Evolutionary conservation across 768 basidiomycete species (phyloP).

Genomic region (Leccinum broughii): DNA sequence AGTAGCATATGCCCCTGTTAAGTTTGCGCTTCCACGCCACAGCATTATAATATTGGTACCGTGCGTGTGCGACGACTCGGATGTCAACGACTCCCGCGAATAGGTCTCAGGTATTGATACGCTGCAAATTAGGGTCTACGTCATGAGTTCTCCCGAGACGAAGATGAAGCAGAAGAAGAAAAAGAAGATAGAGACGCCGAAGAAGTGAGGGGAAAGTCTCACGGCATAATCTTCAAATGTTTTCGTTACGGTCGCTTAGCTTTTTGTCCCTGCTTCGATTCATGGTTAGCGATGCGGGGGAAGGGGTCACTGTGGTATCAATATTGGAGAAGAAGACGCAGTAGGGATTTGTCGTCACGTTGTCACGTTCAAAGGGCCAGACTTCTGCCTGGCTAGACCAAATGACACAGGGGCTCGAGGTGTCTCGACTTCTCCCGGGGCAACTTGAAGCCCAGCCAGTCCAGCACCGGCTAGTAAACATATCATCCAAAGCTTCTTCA

Average conservation of each 20-base stretch:
- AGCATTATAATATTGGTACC: neutral
- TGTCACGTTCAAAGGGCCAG: no score
- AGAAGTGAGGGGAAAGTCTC: neutral
- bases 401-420: neutral
- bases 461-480: neutral
- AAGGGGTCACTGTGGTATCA: neutral
- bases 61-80: neutral
- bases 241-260: neutral
- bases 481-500: neutral
- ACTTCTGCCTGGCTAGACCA: neutral
- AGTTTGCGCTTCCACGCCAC: neutral
- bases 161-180: neutral
- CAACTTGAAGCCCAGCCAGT: neutral
- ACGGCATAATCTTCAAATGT: neutral
- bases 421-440: neutral
- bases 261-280: neutral
- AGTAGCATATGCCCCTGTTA: neutral
- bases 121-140: neutral
- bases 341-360: neutral
- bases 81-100: neutral
- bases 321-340: neutral
- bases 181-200: neutral
- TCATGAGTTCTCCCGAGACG: neutral
- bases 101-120: neutral
- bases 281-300: neutral